A percentile compares a stretch with the other conserved stretches of the same genome.
Conservation (phyloP, 805 yeast species). For the Metschnikowia arizonensis region DNA sequence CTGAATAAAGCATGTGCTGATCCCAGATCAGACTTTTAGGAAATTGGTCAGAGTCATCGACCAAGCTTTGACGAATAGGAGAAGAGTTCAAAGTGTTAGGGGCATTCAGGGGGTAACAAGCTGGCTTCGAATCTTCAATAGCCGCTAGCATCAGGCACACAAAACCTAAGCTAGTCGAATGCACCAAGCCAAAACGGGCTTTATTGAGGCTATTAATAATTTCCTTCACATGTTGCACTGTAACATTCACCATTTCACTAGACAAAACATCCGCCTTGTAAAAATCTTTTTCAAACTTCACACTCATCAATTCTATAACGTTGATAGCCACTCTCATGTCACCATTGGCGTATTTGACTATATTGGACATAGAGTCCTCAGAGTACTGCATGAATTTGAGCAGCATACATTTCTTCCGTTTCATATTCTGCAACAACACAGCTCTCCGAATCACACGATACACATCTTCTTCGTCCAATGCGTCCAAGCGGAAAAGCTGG, state of each 20-base stretch:
- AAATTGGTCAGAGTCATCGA: neutral
- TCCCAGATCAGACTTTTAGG: conserved; percentile 13
- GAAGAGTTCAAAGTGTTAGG: neutral
- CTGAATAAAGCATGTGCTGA: conserved; percentile 26
- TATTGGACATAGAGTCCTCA: conserved; percentile 12
- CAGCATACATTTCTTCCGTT: conserved; percentile 16
- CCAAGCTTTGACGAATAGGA: neutral
- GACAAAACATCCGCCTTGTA: neutral
- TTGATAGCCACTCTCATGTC: conserved; percentile 36
- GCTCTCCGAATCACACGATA: conserved; percentile 54
- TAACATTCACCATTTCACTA: neutral
- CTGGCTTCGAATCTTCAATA: neutral
- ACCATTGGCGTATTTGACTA: conserved; percentile 23
- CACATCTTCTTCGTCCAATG: conserved; percentile 49
- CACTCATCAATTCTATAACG: conserved; percentile 29
- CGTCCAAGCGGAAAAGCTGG: conserved; percentile 66
- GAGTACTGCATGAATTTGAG: conserved; percentile 16
- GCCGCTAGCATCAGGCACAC: neutral
- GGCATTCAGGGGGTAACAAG: neutral
- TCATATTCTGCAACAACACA: conserved; percentile 35
- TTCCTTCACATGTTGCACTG: neutral
- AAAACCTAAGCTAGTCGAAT: neutral
- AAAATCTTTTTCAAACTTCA: neutral
- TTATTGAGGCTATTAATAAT: neutral
- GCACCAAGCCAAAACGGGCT: neutral